These are phyloP conservation scores for Boletellus ananas DNA, from an alignment of 768 basidiomycete genomes.

Conservation along the genomic window DNA sequence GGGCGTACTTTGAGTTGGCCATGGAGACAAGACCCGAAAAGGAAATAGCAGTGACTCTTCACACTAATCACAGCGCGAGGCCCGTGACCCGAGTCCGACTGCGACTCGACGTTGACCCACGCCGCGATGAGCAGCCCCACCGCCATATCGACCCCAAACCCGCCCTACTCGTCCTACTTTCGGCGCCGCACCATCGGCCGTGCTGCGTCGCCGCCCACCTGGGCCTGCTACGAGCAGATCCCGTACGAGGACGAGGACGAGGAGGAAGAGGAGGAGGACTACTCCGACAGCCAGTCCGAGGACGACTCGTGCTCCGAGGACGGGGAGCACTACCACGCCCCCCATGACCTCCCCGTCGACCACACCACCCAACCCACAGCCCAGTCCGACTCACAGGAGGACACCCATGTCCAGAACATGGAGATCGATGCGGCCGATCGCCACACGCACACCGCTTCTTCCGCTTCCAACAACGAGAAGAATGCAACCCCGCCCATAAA, in stretches of 20 bases:
- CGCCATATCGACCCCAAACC: conserved; percentile 18
- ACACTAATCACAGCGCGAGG: conserved; percentile 13
- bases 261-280: conserved; percentile 52
- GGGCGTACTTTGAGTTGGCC: conserved; percentile 91
- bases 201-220: conserved; percentile 79
- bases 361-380: conserved; percentile 23
- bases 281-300: conserved; percentile 54
- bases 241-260: conserved; percentile 58
- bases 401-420: conserved; percentile 50
- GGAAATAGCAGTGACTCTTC: conserved; percentile 15
- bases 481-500: conserved; percentile 43
- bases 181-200: conserved; percentile 72
- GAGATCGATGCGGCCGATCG: conserved; percentile 44
- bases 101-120: background rate
- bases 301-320: conserved; percentile 69
- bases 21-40: conserved; percentile 39
- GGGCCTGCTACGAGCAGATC: conserved; percentile 91
- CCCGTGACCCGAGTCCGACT: conserved; percentile 7
- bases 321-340: conserved; percentile 54
- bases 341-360: conserved; percentile 29
- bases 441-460: conserved; percentile 3
- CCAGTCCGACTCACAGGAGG: conserved; percentile 32
- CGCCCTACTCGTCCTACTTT: conserved; percentile 37
- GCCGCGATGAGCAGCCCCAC: conserved; percentile 23
- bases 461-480: conserved; percentile 30